Evolutionary conservation across 1,284 basidiomycete genomes (phyloP), one percentile per base, ranked within the genome.

Genomic region (Sphagnurus paluster): DNA sequence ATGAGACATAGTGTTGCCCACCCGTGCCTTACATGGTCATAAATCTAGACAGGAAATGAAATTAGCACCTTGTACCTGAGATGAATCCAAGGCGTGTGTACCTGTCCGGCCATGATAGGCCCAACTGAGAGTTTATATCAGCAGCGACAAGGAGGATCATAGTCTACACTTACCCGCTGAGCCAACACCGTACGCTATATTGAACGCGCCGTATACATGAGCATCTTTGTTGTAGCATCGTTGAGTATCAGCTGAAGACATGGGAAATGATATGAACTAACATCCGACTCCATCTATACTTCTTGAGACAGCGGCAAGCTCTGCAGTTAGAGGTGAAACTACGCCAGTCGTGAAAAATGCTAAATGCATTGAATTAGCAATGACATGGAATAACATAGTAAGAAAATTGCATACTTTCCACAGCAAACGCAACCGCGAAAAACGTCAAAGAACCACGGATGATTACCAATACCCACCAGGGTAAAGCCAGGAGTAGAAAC

Each of bases 71-170:
- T 5, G 34, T 49, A 20, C 45, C 36, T 36, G 24, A 26, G 7
- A 29, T 36, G 37, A 16, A 32, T 5, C 28, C 29, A 23, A 47
- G 38, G 41, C 23, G 17, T 30, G 49, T 53, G 16, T 56, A 79
- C 82, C 70, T 87, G 81, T 44, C 86, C 84, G 33, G 82, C 81
- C 30, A 86, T 66, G 24, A 87, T 63, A 16, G 85, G 85, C 0
- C 86, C 86, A 48, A 84, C 84, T 85, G 45, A 14, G 39, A 36
- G 10, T 29, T 23, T 28, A n/a, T 16, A 17, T 13, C 10, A 21
- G 28, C 13, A 34, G 29, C 19, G n/a, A 35, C 49, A 5, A 28
- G 21, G 11, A 17, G 19, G 0, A 16, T 3, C 19, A 30, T 10
- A 24, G 20, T 29, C 9, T 14, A 14, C 21, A 76, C 80, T 53